phyloP scores from a whole-genome alignment of 108 stramenopile genomes.

The Conticribra guillardii region DNA sequence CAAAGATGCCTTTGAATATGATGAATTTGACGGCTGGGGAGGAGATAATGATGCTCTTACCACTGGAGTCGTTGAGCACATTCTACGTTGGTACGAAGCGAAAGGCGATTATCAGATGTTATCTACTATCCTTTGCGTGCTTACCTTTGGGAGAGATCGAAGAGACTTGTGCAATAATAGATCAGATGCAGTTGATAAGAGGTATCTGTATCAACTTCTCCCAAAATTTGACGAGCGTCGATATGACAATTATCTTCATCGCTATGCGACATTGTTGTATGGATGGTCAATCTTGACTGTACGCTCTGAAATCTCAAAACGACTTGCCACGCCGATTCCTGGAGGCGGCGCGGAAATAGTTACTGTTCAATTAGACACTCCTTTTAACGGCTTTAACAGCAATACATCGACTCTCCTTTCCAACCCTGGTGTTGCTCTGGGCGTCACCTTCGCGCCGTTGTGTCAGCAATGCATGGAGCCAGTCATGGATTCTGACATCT shows the following conservation, averaged over 20 bases:
- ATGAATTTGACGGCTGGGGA: constrained; percentile 70
- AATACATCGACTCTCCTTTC: not conserved
- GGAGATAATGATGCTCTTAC: constrained; percentile 70
- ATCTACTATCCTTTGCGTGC: constrained; percentile 75
- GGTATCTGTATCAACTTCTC: constrained; percentile 50
- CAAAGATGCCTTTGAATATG: constrained; percentile 25
- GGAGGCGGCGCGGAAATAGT: constrained; percentile 34
- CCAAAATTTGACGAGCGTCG: constrained; percentile 56
- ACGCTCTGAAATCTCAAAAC: constrained; percentile 74
- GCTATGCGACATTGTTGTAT: constrained; percentile 71
- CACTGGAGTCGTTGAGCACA: constrained; percentile 56
- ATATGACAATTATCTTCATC: constrained; percentile 69
- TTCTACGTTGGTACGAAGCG: constrained; percentile 74
- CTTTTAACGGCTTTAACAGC: constrained; percentile 6
- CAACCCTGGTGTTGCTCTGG: constrained; percentile 40
- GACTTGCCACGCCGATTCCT: constrained; percentile 51
- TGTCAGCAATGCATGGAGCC: constrained; percentile 61
- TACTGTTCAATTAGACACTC: not conserved
- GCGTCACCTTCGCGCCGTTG: constrained; percentile 50
- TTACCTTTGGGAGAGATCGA: constrained; percentile 54
- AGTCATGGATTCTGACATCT: constrained; percentile 51
- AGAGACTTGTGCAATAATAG: constrained; percentile 20
- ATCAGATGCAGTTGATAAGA: not conserved
- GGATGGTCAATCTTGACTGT: constrained; percentile 71
- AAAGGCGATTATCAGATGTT: constrained; percentile 83